Base-by-base conservation (phyloP, 441 rosid species). In the Geranium incanum region DNA sequence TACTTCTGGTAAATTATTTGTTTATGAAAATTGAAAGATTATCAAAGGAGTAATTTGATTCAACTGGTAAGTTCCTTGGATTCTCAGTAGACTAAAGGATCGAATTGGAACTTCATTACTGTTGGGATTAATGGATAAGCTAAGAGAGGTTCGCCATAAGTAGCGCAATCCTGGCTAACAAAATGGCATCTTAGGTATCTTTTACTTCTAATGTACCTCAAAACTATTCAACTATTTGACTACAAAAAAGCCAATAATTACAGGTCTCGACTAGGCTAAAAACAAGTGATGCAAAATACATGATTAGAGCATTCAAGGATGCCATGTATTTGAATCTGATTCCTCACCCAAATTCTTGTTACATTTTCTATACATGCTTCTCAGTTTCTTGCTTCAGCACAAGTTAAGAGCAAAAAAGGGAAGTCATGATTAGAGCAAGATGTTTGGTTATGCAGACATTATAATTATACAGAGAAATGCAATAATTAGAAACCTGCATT, bases 61-160 rank as follows among this genome's bases (percentile, higher is more conserved):
- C 59, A 55, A 55, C 19, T 55, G 18, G 33, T 28, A 59, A 19
- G 65, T 60, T 13, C 33, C 65, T 33, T 62, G 66, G 37, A 62
- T 1, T 28, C 67, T 12, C 33, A 64, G 5, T 28, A 64, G 67
- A 64, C 36, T 21, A 11, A 9, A 12, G 66, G n/a, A 62, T 21
- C 15, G 0, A 62, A 62, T 11, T 28, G 36, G 15, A 8, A 9
- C 37, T 62, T 62, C 66, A 23, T 62, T 23, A 62, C 5, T n/a
- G 66, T 28, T 64, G 67, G 39, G 67, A 38, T 64, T 33, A 11
- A 64, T 64, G 67, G 67, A 64, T 64, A 5, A 64, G 60, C 60
- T 15, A 52, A 18, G 16, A 52, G 63, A 16, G 16, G 9, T 57
- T 57, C 15, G 18, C 63, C 67, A 63, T 9, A 64, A 28, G 67